phyloP scores from a whole-genome alignment of 106 monocot genomes.

The Triglochin maritima region DNA sequence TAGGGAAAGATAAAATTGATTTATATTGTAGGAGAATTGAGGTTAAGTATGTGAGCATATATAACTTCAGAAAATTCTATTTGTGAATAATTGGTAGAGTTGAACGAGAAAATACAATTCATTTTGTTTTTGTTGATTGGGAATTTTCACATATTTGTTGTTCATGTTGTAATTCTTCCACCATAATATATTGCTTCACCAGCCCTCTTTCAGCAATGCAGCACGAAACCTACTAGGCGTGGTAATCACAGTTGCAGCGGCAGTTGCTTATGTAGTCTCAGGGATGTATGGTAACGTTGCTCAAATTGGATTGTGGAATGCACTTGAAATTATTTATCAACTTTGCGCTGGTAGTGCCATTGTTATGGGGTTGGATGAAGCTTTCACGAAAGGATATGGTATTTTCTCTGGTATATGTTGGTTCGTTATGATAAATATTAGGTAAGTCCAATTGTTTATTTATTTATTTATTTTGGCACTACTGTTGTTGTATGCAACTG shows the following conservation, averaged over 20 bases:
- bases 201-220: slow-evolving; percentile 34
- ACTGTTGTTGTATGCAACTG: too few relatives aligned
- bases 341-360: slow-evolving; percentile 58
- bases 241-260: slow-evolving; percentile 48
- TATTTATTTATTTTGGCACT: too few relatives aligned
- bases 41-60: too few relatives aligned
- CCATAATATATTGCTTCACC: background rate
- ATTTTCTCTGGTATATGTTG: slow-evolving; percentile 50
- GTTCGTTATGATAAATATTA: slow-evolving; percentile 44
- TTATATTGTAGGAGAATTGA: too few relatives aligned
- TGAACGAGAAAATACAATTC: too few relatives aligned
- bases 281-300: slow-evolving; percentile 59
- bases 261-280: slow-evolving; percentile 65
- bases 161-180: background rate
- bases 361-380: slow-evolving; percentile 57
- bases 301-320: slow-evolving; percentile 45
- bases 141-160: too few relatives aligned
- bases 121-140: too few relatives aligned
- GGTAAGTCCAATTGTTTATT: too few relatives aligned
- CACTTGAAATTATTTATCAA: slow-evolving; percentile 40
- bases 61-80: too few relatives aligned
- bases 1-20: too few relatives aligned
- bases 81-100: too few relatives aligned
- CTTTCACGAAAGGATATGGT: slow-evolving; percentile 63
- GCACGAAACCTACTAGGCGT: slow-evolving; percentile 57